phyloP scores from a whole-genome alignment of 208 protist genomes.

The Trypanosomatidae sp. region DNA sequence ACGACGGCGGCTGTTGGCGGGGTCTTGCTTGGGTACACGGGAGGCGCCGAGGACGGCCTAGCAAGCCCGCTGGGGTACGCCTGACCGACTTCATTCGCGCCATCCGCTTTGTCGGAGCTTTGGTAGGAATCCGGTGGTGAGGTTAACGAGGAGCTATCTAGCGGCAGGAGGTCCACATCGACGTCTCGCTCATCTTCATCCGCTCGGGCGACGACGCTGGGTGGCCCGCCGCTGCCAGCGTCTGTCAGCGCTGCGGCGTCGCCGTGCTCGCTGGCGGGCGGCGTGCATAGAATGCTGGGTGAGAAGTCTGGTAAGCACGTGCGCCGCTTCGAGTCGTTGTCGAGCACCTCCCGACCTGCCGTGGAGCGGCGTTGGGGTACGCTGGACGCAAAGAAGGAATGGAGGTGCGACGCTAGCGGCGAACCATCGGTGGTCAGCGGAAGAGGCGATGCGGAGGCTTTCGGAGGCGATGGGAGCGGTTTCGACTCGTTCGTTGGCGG shows the following conservation, averaged over 20 bases:
- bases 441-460: neutral
- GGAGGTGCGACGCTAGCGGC: neutral
- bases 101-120: slow-evolving; percentile 6
- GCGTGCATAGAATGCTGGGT: slow-evolving; percentile 22
- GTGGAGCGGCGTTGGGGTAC: neutral
- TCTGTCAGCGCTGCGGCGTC: neutral
- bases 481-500: slow-evolving; percentile 3
- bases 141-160: slow-evolving; percentile 11
- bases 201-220: neutral
- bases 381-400: neutral
- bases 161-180: slow-evolving; percentile 7
- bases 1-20: neutral
- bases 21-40: slow-evolving; percentile 18
- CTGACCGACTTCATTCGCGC: neutral
- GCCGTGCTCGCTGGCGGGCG: slow-evolving; percentile 8
- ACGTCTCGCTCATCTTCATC: slow-evolving; percentile 1
- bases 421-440: slow-evolving; percentile 1
- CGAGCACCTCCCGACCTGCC: neutral
- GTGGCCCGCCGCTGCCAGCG: neutral
- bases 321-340: slow-evolving; percentile 2
- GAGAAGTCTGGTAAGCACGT: slow-evolving; percentile 22
- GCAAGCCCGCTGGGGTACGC: neutral
- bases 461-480: neutral
- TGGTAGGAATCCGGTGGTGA: slow-evolving; percentile 19
- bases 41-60: slow-evolving; percentile 16